phyloP scores from a whole-genome alignment of 768 basidiomycete genomes.

The Trametes punicea region DNA sequence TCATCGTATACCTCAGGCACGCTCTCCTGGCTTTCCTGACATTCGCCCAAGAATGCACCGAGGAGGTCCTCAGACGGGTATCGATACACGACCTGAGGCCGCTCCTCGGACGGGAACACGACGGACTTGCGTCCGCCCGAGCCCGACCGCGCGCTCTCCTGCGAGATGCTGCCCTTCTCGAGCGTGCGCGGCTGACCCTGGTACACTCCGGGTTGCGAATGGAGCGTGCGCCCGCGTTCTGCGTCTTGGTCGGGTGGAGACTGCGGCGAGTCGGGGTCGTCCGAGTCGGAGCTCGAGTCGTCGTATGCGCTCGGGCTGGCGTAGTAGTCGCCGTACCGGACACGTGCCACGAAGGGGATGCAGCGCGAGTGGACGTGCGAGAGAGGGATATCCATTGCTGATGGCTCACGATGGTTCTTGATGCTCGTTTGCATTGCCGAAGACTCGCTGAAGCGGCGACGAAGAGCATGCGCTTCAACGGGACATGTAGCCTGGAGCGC shows the following conservation, averaged over 20 bases:
- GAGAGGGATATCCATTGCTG: slow-evolving; percentile 1
- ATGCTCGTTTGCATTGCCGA: neutral
- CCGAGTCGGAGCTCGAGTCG: slow-evolving; percentile 12
- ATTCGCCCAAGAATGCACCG: slow-evolving; percentile 8
- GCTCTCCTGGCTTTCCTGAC: slow-evolving; percentile 4
- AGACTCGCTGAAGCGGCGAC: slow-evolving; percentile 14
- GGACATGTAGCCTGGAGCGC: slow-evolving; percentile 20
- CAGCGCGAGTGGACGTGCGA: slow-evolving; percentile 23
- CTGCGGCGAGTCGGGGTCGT: slow-evolving; percentile 12
- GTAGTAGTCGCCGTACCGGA: slow-evolving; percentile 18
- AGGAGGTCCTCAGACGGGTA: slow-evolving; percentile 23
- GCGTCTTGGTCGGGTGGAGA: neutral
- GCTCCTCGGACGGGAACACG: slow-evolving; percentile 19
- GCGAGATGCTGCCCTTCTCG: slow-evolving; percentile 8
- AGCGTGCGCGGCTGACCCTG: slow-evolving; percentile 6
- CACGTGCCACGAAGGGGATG: slow-evolving; percentile 19
- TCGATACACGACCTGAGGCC: slow-evolving; percentile 24
- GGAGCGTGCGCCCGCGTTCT: slow-evolving; percentile 9
- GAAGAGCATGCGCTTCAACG: slow-evolving; percentile 13
- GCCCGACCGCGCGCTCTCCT: neutral
- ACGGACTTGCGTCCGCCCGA: slow-evolving; percentile 20
- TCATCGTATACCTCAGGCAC: slow-evolving; percentile 4
- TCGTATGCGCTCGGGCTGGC: slow-evolving; percentile 8
- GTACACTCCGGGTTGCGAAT: slow-evolving; percentile 8
- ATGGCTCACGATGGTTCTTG: neutral